Conservation (phyloP, 176 grass and related monocot genomes). For the Lolium rigidum region DNA sequence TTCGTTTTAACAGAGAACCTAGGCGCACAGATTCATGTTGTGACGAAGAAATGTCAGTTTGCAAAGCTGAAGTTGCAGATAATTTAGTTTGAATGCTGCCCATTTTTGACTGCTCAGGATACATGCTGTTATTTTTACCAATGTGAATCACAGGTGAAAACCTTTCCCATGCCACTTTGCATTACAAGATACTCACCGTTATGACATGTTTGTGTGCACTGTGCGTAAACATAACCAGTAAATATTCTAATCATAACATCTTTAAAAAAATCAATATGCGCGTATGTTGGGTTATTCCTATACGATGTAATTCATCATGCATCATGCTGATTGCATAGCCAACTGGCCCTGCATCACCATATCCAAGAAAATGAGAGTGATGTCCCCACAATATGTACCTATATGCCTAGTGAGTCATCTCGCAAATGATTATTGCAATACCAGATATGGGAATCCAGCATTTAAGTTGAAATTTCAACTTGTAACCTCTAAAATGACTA, state of each 20-base stretch:
- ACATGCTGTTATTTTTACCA: neutral
- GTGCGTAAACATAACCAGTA: neutral
- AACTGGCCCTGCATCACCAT: neutral
- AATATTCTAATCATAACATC: neutral
- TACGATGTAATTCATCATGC: neutral
- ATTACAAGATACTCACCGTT: neutral
- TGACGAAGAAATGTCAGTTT: neutral
- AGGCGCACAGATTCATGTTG: neutral
- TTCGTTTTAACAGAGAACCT: neutral
- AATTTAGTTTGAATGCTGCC: neutral
- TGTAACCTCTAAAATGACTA: neutral
- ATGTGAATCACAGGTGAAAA: neutral
- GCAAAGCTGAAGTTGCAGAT: neutral
- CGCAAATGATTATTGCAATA: neutral
- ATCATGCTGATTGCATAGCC: neutral
- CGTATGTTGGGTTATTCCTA: neutral
- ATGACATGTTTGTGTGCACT: neutral
- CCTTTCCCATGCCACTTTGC: slow-evolving; percentile 2
- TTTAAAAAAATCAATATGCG: neutral
- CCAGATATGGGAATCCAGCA: neutral
- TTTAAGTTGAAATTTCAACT: neutral
- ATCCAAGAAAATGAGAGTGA: neutral
- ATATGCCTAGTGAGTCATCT: neutral
- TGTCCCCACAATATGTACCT: neutral
- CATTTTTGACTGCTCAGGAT: neutral